Evolutionary conservation across 75 land plant species (phyloP).

Genomic region (Chamaecyparis obtusa): DNA sequence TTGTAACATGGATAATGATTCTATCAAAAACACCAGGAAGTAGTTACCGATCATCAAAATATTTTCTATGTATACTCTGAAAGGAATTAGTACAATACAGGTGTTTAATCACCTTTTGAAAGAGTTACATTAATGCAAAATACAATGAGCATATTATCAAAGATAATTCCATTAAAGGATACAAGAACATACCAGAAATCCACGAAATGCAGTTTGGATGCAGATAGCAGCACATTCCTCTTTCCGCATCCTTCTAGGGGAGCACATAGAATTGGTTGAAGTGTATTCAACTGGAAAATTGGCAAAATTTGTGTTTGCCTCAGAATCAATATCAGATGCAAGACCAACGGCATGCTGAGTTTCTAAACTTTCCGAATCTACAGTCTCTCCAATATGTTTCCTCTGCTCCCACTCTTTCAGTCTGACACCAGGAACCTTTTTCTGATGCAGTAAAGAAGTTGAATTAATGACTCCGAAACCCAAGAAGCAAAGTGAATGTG

Average conservation of each 20-base stretch:
- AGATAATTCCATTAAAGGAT: background rate
- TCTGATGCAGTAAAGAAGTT: constrained; percentile 3
- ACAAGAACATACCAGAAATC: constrained; percentile 51
- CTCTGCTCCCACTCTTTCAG: background rate
- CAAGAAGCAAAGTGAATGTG: background rate
- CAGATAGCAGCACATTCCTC: constrained; percentile 56
- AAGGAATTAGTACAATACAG: background rate
- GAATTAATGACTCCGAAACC: background rate
- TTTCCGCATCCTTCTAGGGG: constrained; percentile 7
- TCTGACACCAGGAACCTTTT: background rate
- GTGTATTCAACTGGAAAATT: background rate
- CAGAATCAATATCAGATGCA: background rate
- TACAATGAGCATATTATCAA: background rate
- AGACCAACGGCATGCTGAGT: background rate
- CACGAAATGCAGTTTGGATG: constrained; percentile 76
- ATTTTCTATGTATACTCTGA: background rate
- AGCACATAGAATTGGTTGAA: background rate
- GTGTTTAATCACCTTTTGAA: background rate
- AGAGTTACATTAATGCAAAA: background rate
- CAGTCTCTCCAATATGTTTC: background rate
- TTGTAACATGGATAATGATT: background rate
- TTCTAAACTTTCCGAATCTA: constrained; percentile 1
- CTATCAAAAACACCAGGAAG: background rate
- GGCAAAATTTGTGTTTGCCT: background rate
- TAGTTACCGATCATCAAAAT: background rate